Conservation (phyloP, 1,284 basidiomycete genomes). For the Ustilago trichophora region DNA sequence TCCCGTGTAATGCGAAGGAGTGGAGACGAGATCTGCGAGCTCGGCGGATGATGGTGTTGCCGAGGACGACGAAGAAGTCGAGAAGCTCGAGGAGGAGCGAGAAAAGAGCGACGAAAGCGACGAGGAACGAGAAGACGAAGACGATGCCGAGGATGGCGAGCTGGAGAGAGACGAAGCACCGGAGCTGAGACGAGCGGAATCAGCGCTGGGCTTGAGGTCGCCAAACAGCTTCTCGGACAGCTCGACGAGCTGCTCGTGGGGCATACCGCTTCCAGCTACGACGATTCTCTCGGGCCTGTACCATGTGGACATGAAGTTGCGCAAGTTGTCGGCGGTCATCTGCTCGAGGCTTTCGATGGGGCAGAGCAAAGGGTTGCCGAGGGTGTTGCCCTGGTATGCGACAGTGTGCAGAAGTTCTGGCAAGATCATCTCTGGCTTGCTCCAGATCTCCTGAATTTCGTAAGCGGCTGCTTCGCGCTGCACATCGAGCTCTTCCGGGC, state of each 20-base stretch:
- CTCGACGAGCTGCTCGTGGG: conserved; percentile 85
- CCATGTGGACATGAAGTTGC: conserved; percentile 80
- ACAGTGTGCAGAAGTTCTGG: conserved; percentile 89
- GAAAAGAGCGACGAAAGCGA: conserved; percentile 68
- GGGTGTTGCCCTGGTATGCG: conserved; percentile 80
- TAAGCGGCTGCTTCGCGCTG: conserved; percentile 91
- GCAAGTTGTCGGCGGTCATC: conserved; percentile 76
- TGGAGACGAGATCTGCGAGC: conserved; percentile 60
- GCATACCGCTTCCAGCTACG: conserved; percentile 90
- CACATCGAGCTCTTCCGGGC: conserved; percentile 80
- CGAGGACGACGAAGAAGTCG: conserved; percentile 51
- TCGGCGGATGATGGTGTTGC: conserved; percentile 38
- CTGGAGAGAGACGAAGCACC: conserved; percentile 20
- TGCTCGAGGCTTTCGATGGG: conserved; percentile 81
- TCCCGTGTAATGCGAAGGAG: conserved; percentile 80
- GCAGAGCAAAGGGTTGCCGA: conserved; percentile 89
- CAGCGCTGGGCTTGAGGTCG: conserved; percentile 65
- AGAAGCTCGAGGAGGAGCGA: conserved; percentile 68
- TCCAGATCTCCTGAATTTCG: conserved; percentile 85
- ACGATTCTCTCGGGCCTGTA: conserved; percentile 93
- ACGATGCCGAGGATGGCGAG: conserved; percentile 34
- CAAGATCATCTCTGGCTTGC: conserved; percentile 93
- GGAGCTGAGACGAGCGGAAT: conserved; percentile 14
- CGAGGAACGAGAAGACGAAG: conserved; percentile 70
- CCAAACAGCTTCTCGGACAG: conserved; percentile 85